Base-by-base conservation (phyloP, 148 eudicot species). In the Vaccinium vitisidaea region DNA sequence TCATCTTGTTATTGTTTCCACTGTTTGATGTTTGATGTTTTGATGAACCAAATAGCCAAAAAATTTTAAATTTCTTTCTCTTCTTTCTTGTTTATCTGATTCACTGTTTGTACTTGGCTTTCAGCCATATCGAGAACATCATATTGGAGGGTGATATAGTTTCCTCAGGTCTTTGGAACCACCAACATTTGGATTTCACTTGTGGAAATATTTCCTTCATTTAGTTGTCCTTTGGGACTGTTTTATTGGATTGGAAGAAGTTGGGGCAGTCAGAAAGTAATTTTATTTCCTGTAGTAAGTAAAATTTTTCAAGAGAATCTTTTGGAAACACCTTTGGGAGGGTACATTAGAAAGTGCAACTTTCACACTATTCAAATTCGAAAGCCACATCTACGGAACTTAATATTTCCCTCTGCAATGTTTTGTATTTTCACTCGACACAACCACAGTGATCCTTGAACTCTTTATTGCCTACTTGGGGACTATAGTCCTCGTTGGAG, bases 1-100 rank as follows among this genome's bases (percentile, higher is more conserved):
- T 75, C 13, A 75, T 61, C 54, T 81, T 75, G 63, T 59, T 81
- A 16, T 46, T 32, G 58, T 79, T 78, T 48, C 54, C 50, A 58
- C 48, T 16, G 43, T 80, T 80, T 46, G 81, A 79, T 86, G 59
- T 71, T 69, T 14, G 30, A 27, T 27, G 30, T 27, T 27, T 27
- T 11, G 13, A 15, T 85, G 61, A 43, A 39, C 74, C 39, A 69
- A 27, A n/a, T 19, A 27, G 52, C 46, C 59, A 67, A 48, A 49
- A 36, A 27, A 21, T 80, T 56, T 30, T 56, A 13, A 36, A 75
- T 52, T 56, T 80, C n/a, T 18, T 61, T 25, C 61, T 36, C 23
- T 49, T 27, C 6, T 7, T 61, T 36, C 23, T 43, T 25, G 23
- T 23, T 23, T 80, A 21, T 80, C 23, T 59, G 54, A 13, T 61